A percentile compares a stretch with the other conserved stretches of the same genome.
These are phyloP conservation scores for Plasmodium cynomolgi DNA, from an alignment of 169 alveolate genomes.

Conservation along the genomic window DNA sequence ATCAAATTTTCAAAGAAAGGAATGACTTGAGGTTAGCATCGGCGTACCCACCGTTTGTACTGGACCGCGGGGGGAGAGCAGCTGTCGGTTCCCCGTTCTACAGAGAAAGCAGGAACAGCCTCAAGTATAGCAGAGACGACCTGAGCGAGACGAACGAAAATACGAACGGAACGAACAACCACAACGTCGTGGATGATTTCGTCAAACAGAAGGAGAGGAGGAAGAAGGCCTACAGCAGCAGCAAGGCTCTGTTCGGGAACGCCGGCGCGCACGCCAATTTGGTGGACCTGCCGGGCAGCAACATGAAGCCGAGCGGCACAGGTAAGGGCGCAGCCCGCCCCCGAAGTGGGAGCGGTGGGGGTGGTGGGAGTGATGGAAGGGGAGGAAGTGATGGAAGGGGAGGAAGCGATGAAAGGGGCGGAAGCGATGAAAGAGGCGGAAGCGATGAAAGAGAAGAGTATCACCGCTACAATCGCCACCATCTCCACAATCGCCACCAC, in stretches of 20 bases:
- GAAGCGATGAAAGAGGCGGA: too few species aligned
- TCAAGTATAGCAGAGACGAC: conserved; percentile 3
- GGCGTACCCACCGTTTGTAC: not conserved
- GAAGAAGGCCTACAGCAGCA: conserved; percentile 3
- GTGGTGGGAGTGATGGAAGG: not conserved
- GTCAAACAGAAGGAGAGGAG: not conserved
- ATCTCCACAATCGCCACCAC: not conserved
- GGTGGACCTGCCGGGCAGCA: not conserved
- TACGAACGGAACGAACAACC: not conserved
- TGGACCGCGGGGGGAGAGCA: not conserved
- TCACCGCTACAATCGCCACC: not conserved
- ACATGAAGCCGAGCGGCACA: not conserved
- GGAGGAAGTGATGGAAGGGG: too few species aligned
- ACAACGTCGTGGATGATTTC: not conserved
- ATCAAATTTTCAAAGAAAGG: not conserved
- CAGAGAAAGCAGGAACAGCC: not conserved
- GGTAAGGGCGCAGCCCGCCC: not conserved
- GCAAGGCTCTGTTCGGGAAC: not conserved
- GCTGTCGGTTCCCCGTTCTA: not conserved
- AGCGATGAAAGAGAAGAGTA: not conserved
- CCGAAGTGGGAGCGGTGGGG: not conserved
- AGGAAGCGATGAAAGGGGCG: too few species aligned
- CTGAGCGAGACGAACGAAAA: conserved; percentile 24
- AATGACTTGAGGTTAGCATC: not conserved
- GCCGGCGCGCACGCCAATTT: not conserved